These are phyloP conservation scores for Saprolegnia parasitica DNA, from an alignment of 352 stramenopile species.

Conservation along the genomic window DNA sequence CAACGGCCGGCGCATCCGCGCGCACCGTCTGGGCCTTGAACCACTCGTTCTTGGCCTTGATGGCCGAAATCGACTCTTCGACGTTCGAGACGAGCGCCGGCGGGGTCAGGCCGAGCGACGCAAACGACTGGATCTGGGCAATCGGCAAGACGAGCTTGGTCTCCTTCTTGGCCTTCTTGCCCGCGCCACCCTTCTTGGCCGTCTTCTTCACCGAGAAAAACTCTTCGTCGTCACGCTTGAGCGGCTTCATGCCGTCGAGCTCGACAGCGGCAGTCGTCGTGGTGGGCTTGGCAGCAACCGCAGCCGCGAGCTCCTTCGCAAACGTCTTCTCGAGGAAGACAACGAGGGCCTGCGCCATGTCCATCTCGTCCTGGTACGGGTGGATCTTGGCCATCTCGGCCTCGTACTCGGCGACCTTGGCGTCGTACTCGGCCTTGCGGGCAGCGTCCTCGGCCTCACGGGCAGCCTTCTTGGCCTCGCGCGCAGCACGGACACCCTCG, in stretches of 20 bases:
- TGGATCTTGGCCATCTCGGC: slow-evolving; percentile 95
- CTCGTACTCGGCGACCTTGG: slow-evolving; percentile 95
- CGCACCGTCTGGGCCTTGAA: slow-evolving; percentile 66
- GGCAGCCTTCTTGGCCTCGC: slow-evolving; percentile 82
- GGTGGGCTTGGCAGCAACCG: slow-evolving; percentile 37
- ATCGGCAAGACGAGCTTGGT: slow-evolving; percentile 73
- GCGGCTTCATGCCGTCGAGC: slow-evolving; percentile 90
- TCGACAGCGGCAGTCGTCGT: slow-evolving; percentile 50
- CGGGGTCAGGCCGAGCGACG: slow-evolving; percentile 85
- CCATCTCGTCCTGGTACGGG: slow-evolving; percentile 95
- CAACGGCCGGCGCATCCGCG: slow-evolving; percentile 26
- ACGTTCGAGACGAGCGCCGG: slow-evolving; percentile 82
- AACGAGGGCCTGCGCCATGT: slow-evolving; percentile 92
- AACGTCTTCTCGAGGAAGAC: slow-evolving; percentile 92
- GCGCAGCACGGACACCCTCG: slow-evolving; percentile 83
- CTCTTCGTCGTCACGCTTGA: slow-evolving; percentile 82
- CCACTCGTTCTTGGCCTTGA: slow-evolving; percentile 95
- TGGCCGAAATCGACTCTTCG: slow-evolving; percentile 82
- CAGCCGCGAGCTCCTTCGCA: slow-evolving; percentile 72
- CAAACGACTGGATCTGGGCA: slow-evolving; percentile 87
- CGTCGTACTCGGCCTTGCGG: slow-evolving; percentile 82
- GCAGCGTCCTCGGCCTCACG: slow-evolving; percentile 75
- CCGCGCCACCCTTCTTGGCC: slow-evolving; percentile 50
- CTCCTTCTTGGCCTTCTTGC: slow-evolving; percentile 80
- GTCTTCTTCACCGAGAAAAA: slow-evolving; percentile 71